Conservation (phyloP, 306 rosid genomes). For the Cicer judaicum region DNA sequence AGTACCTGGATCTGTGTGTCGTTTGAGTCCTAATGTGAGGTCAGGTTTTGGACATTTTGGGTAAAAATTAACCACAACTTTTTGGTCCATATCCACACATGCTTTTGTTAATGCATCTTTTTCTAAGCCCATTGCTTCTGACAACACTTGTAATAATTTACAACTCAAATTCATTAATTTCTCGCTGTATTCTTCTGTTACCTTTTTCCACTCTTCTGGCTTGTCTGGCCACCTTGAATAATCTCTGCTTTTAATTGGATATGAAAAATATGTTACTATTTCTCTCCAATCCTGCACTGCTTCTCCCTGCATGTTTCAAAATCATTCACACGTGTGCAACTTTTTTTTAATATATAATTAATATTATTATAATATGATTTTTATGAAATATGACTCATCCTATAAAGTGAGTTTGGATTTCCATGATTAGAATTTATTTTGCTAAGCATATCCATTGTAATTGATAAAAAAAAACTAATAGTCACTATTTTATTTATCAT, state of each 20-base stretch:
- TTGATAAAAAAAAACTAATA: no score
- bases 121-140: constrained; percentile 81
- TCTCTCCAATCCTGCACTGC: constrained; percentile 81
- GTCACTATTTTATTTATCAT: no score
- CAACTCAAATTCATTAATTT: constrained; percentile 63
- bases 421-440: no score
- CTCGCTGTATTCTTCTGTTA: constrained; percentile 71
- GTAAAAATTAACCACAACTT: constrained; percentile 75
- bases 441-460: no score
- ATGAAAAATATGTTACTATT: constrained; percentile 70
- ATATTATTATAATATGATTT: no score
- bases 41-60: constrained; percentile 89
- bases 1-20: constrained; percentile 87
- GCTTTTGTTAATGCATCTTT: constrained; percentile 72
- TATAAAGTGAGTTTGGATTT: no score
- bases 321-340: no score
- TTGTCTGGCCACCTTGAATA: constrained; percentile 81
- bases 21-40: constrained; percentile 75
- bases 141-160: constrained; percentile 67
- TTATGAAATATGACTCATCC: no score
- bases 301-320: constrained; percentile 59
- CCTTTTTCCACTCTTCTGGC: constrained; percentile 70
- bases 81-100: constrained; percentile 84
- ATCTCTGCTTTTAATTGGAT: constrained; percentile 62
- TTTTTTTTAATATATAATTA: neutral